Conservation (phyloP, 805 yeast genomes). For the Cyberlindnera americana region DNA sequence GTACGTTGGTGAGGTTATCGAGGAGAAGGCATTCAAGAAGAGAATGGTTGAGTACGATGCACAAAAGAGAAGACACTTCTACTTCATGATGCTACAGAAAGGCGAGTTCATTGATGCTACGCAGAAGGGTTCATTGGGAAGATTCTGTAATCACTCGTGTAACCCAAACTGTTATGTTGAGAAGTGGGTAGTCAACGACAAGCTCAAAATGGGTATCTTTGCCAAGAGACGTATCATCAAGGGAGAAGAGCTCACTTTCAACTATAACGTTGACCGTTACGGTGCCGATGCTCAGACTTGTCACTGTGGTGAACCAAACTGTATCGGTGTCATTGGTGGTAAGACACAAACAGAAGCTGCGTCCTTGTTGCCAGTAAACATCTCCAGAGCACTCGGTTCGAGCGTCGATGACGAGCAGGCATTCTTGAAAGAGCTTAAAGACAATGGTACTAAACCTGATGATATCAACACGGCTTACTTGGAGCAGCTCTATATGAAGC, state of each 20-base stretch:
- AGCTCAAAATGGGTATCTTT: slow-evolving; percentile 91
- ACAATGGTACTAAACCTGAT: slow-evolving; percentile 44
- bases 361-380: slow-evolving; percentile 72
- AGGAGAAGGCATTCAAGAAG: slow-evolving; percentile 66
- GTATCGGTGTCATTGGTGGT: slow-evolving; percentile 93
- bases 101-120: slow-evolving; percentile 96
- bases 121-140: slow-evolving; percentile 77
- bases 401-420: slow-evolving; percentile 61
- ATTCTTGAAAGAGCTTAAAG: slow-evolving; percentile 62
- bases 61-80: slow-evolving; percentile 72
- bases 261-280: slow-evolving; percentile 90
- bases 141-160: slow-evolving; percentile 95
- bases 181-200: slow-evolving; percentile 94
- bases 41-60: slow-evolving; percentile 74
- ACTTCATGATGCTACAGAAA: slow-evolving; percentile 93
- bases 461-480: slow-evolving; percentile 65
- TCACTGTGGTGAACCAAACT: slow-evolving; percentile 88
- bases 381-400: slow-evolving; percentile 85
- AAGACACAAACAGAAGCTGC: slow-evolving; percentile 95
- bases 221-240: slow-evolving; percentile 64
- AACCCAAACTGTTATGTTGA: slow-evolving; percentile 93
- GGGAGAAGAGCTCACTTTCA: slow-evolving; percentile 85
- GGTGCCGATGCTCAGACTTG: slow-evolving; percentile 95
- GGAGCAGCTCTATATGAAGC: slow-evolving; percentile 46
- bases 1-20: slow-evolving; percentile 91